Evolutionary conservation across 495 filamentous ascomycete species (phyloP).

Genomic region (Xylaria grammica): DNA sequence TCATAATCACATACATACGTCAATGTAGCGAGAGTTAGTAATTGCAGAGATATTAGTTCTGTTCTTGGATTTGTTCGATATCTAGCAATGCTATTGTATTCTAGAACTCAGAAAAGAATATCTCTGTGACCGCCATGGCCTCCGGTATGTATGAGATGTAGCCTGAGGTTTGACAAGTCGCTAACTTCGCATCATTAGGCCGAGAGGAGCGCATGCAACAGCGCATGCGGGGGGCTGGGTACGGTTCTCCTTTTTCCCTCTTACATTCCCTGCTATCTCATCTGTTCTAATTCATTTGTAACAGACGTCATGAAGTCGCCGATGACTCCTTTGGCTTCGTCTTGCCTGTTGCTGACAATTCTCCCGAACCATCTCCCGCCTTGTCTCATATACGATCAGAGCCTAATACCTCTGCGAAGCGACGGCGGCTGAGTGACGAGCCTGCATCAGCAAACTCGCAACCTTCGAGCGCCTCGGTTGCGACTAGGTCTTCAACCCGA

Average conservation of each 20-base stretch:
- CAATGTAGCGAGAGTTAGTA: not conserved
- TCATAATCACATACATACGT: not conserved
- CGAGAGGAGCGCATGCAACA: conserved; percentile 57
- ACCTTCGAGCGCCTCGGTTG: conserved; percentile 27
- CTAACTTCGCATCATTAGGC: conserved; percentile 36
- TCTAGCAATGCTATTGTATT: conserved; percentile 1
- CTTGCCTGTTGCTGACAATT: conserved; percentile 40
- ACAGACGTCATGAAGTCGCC: conserved; percentile 51
- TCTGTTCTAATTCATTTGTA: conserved; percentile 17
- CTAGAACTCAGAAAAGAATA: not conserved
- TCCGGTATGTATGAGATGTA: conserved; percentile 29
- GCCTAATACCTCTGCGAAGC: conserved; percentile 50
- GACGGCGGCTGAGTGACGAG: conserved; percentile 34
- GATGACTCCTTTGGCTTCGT: conserved; percentile 53
- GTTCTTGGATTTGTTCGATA: not conserved
- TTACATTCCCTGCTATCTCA: not conserved
- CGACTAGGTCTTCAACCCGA: conserved; percentile 30
- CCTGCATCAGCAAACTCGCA: conserved; percentile 26
- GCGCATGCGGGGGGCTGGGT: conserved; percentile 58
- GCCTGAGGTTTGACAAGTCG: not conserved
- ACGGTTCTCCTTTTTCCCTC: conserved; percentile 20
- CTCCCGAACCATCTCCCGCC: conserved; percentile 29
- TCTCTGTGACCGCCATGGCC: conserved; percentile 26
- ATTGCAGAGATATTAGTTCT: not conserved
- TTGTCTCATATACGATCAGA: conserved; percentile 36